Evolutionary conservation across 139 green algal species (phyloP).

Genomic region (Pleodorina starrii): DNA sequence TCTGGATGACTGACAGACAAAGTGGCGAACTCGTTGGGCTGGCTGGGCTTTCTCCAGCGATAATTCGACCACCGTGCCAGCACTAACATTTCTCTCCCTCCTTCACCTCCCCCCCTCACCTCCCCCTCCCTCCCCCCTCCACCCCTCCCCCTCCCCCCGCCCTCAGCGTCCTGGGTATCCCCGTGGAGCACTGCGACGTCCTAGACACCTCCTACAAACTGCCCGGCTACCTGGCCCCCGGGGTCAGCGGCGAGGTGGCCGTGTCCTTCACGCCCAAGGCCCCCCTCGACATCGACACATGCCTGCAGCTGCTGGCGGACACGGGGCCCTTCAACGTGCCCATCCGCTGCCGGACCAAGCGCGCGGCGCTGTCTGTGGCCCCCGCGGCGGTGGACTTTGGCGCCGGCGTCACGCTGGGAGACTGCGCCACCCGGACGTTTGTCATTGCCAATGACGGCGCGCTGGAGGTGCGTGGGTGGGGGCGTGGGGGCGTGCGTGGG

Average conservation of each 20-base stretch:
- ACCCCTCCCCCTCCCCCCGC: neutral
- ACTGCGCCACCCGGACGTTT: constrained; percentile 53
- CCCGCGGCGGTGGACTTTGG: constrained; percentile 39
- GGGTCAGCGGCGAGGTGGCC: constrained; percentile 64
- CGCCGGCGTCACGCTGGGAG: constrained; percentile 69
- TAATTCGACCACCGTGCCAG: too few relatives aligned
- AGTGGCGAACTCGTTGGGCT: too few relatives aligned
- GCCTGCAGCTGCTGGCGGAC: constrained; percentile 67
- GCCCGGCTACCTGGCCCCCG: constrained; percentile 73
- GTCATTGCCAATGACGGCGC: constrained; percentile 72
- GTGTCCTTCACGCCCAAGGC: constrained; percentile 76
- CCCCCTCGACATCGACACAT: constrained; percentile 70
- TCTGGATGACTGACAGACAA: too few relatives aligned
- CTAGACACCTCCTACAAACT: constrained; percentile 70
- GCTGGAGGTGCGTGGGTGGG: constrained; percentile 59
- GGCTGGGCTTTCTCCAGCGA: too few relatives aligned
- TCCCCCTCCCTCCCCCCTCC: neutral
- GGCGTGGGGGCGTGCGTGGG: neutral
- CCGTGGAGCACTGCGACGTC: constrained; percentile 61
- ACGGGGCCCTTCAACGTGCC: constrained; percentile 71
- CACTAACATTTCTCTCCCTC: too few relatives aligned
- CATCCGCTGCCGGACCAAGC: constrained; percentile 68
- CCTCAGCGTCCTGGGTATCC: constrained; percentile 61
- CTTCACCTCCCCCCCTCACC: constrained; percentile 11
- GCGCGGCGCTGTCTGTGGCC: constrained; percentile 53